phyloP scores from a whole-genome alignment of 164 flowering plant genomes.

The Chimonanthus salicifolius region DNA sequence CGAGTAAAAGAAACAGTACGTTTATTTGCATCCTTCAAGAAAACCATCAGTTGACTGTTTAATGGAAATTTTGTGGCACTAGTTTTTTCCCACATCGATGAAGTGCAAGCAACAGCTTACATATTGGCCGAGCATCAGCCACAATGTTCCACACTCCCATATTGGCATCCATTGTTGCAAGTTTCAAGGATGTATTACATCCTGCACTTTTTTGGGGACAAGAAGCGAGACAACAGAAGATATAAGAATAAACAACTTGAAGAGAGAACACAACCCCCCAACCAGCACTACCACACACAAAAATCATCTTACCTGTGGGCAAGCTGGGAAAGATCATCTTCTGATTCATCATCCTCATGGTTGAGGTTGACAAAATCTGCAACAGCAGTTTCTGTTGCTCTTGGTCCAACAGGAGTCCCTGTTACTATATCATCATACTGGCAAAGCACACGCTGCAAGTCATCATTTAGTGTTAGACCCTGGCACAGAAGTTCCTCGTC shows the following conservation, averaged over 20 bases:
- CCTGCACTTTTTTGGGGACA: neutral
- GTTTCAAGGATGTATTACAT: neutral
- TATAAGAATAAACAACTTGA: too few species aligned
- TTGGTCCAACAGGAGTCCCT: constrained; percentile 31
- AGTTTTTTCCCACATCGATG: too few species aligned
- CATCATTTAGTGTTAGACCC: constrained; percentile 85
- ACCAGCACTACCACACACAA: neutral
- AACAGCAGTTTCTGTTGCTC: constrained; percentile 7
- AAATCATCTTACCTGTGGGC: constrained; percentile 54
- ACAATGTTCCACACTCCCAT: neutral
- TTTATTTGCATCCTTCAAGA: too few species aligned
- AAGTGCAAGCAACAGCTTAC: too few species aligned
- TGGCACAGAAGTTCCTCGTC: constrained; percentile 82
- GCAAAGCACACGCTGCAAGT: constrained; percentile 70
- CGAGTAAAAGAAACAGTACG: too few species aligned
- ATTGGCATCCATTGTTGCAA: neutral
- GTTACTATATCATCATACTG: constrained; percentile 69
- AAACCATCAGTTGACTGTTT: too few species aligned
- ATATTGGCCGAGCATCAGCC: neutral
- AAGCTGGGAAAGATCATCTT: constrained; percentile 83
- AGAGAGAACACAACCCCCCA: too few species aligned
- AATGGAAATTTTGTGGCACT: too few species aligned
- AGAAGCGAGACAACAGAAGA: neutral
- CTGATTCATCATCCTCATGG: constrained; percentile 90
- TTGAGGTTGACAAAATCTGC: constrained; percentile 56